Conservation (phyloP, 2,329 filamentous ascomycete species). For the Lasiodiplodia sp. region DNA sequence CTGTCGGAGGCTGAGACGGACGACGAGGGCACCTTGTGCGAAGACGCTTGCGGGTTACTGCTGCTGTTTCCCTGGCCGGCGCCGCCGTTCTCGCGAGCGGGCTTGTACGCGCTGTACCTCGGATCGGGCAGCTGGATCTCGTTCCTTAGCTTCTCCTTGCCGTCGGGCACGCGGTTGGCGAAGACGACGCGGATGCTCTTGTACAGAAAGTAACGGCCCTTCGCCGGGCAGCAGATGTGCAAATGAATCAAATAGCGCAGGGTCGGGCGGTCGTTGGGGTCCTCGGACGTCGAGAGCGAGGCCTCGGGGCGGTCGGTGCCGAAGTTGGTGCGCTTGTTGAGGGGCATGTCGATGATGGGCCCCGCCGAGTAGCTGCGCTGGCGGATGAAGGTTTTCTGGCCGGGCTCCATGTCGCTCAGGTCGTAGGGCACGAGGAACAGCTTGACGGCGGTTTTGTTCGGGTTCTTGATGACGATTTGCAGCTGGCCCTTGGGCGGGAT, state of each 20-base stretch:
- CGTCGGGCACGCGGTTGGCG: constrained; percentile 93
- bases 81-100: constrained; percentile 53
- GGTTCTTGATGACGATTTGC: constrained; percentile 97
- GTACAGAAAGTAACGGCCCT: constrained; percentile 87
- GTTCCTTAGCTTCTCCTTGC: constrained; percentile 89
- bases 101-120: constrained; percentile 83
- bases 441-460: constrained; percentile 97
- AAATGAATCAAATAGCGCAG: constrained; percentile 90
- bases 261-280: constrained; percentile 70
- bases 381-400: constrained; percentile 93
- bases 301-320: constrained; percentile 64
- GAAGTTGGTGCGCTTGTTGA: constrained; percentile 54
- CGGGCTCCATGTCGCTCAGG: constrained; percentile 87
- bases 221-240: constrained; percentile 87
- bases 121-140: constrained; percentile 91
- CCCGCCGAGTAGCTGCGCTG: constrained; percentile 88
- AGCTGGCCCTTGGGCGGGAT: constrained; percentile 94
- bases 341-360: constrained; percentile 77
- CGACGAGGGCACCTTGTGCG: neutral
- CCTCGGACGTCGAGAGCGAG: constrained; percentile 56
- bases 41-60: constrained; percentile 33
- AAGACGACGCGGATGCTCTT: constrained; percentile 94
- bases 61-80: constrained; percentile 32
- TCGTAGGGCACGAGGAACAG: constrained; percentile 95
- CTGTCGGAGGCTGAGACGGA: constrained; percentile 36